Base-by-base conservation (phyloP, 768 basidiomycete genomes). In the Tubosaeta sp. region DNA sequence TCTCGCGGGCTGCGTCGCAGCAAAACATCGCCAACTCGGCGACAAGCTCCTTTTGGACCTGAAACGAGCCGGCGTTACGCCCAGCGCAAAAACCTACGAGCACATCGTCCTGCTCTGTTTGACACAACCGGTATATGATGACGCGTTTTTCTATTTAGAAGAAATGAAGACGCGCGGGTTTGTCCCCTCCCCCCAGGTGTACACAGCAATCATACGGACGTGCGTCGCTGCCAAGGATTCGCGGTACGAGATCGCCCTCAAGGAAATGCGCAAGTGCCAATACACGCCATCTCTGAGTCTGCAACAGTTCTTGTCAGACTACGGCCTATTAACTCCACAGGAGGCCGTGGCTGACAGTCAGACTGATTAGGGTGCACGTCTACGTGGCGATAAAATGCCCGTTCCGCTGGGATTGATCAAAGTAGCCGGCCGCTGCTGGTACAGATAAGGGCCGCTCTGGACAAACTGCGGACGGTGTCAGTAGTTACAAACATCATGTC, bases 71-170 rank as follows among this genome's bases (percentile, higher is more conserved):
- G 71, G 71, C 30, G 60, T 90, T 53, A 70, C 71, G 48, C 81
- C 84, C 16, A 74, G 90, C 62, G 65, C 69, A 34, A 69, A 71
- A 25, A 89, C 84, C 3, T 91, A 84, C 66, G 79, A 83, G 59
- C 73, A 75, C 29, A 76, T 92, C 69, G 79, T 94, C 53, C 56
- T 71, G 11, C 76, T 94, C 4, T 86, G 83, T 61, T 75, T 94
- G 13, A 82, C 83, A 0, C 85, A 88, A 60, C 66, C 78, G 8
- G 74, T 71, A 3, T 94, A 91, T 67, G 90, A 93, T 61, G 89
- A 91, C 54, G 89, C 90, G 0, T 94, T 94, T 70, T 84, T 83
- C 62, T 92, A 90, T 68, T 76, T 95, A 29, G 90, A 93, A 64
- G 86, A 89, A 72, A 90, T 91, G 87, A 93, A 94, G 66, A 69